phyloP scores from a whole-genome alignment of 305 asterid species.

The Petunia hybrid region DNA sequence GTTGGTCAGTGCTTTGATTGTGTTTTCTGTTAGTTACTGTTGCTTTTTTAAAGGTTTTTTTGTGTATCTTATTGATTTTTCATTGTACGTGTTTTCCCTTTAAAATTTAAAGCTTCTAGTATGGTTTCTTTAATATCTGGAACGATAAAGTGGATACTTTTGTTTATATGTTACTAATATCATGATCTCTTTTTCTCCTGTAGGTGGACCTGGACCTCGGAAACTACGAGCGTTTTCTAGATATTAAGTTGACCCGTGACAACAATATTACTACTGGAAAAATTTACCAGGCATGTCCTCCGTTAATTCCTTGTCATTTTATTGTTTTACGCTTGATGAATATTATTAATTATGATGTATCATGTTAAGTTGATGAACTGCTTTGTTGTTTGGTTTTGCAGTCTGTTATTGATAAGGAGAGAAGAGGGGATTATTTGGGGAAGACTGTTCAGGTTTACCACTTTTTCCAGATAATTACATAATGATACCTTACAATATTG shows the following conservation, averaged over 20 bases:
- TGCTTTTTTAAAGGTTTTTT: not conserved
- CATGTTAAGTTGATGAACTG: not conserved
- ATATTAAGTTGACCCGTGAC: constrained; percentile 77
- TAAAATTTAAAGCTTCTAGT: constrained; percentile 5
- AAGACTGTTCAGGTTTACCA: constrained; percentile 68
- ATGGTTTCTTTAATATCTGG: not conserved
- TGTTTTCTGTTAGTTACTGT: constrained; percentile 1
- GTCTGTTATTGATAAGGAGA: constrained; percentile 73
- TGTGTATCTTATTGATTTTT: not conserved
- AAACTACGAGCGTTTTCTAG: constrained; percentile 89
- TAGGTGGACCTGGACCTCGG: constrained; percentile 99
- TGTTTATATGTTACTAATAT: not conserved
- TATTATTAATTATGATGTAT: not conserved
- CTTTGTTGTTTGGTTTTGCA: constrained; percentile 29
- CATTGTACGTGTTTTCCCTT: not conserved
- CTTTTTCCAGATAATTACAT: not conserved
- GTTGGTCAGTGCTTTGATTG: not conserved
- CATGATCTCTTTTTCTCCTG: constrained; percentile 41
- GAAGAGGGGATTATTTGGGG: constrained; percentile 82
- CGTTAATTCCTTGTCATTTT: not conserved
- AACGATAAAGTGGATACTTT: not conserved
- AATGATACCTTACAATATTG: constrained; percentile 1
- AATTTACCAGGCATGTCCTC: constrained; percentile 70
- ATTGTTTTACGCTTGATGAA: not conserved
- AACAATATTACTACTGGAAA: constrained; percentile 96